Evolutionary conservation across 192 early-diverging fungal species (phyloP), one percentile per base, ranked within the genome.

Genomic region (Umbelopsis sp.): DNA sequence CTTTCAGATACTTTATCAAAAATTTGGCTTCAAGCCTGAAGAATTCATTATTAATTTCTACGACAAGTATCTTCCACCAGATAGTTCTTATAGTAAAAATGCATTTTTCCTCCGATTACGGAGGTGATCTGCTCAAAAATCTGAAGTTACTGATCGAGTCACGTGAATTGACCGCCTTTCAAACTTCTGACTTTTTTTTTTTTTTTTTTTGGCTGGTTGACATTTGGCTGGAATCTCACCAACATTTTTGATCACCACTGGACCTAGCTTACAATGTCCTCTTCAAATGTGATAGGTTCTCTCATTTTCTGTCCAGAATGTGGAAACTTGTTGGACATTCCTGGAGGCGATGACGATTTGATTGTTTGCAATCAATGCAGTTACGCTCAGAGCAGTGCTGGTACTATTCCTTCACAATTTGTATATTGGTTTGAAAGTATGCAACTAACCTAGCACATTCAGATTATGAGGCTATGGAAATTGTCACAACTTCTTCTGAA

Each of bases 21-120:
- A 87, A 73, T 88, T 95, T 77, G 95, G 96, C 14, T 98, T 96
- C 77, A 98, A 98, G 79, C 91, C 96, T 1, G 96, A 98, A 68
- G 89, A 93, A 71, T 98, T 94, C 77, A 84, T 93, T 54, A 88
- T 95, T 16, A 87, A 90, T 56, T 98, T 98, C 78, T 96, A 98
- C 79, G 90, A 94, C 77, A 89, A 94, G 76, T 96, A 96, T 75
- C 72, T 96, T 20, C 91, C 95, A 1, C 73, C 83, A 14, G 81
- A 89, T 21, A 93, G 91, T 76, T 66, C 75, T 9, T 87, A 85
- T 47, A 93, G 92, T 71, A 91, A 91, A 51, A 95, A 95, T 74
- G 96, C 96, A 0, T 95, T 97, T 71, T 94, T 96, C 74, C 83
- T 95, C 76, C 81, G 96, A 1, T 71, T 95, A 70, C 71, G 94